A percentile compares a stretch with the other conserved stretches of the same genome.
Conservation (phyloP, 768 basidiomycete species). For the Kwoniella heveanensis region DNA sequence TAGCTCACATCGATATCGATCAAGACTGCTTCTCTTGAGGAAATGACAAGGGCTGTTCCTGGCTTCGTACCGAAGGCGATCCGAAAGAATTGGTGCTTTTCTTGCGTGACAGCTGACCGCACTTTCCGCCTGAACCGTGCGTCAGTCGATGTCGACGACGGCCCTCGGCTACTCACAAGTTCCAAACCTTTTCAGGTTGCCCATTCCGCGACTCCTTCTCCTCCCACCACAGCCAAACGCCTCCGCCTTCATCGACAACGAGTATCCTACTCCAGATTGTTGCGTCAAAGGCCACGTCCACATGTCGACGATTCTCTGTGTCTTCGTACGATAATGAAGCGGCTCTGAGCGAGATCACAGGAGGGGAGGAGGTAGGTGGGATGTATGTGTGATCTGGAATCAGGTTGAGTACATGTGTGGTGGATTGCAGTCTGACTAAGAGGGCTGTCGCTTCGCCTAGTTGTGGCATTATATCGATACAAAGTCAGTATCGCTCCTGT, state of each 20-base stretch:
- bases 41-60: slow-evolving; percentile 38
- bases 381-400: slow-evolving; percentile 31
- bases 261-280: slow-evolving; percentile 28
- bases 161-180: slow-evolving; percentile 15
- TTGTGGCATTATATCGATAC: too few species aligned
- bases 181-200: slow-evolving; percentile 28
- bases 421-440: slow-evolving; percentile 33
- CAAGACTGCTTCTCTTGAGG: slow-evolving; percentile 7
- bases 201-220: slow-evolving; percentile 22
- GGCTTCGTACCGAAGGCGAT: slow-evolving; percentile 35
- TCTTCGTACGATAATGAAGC: slow-evolving; percentile 23
- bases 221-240: slow-evolving; percentile 44
- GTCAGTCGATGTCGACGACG: background rate
- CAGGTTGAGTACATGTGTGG: slow-evolving; percentile 30
- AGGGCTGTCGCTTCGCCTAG: slow-evolving; percentile 35
- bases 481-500: too few species aligned
- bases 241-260: slow-evolving; percentile 43
- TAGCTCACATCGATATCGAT: slow-evolving; percentile 38
- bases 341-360: slow-evolving; percentile 10
- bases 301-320: slow-evolving; percentile 31
- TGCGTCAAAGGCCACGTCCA: slow-evolving; percentile 39
- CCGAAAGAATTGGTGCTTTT: slow-evolving; percentile 32
- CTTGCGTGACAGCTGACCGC: slow-evolving; percentile 5
- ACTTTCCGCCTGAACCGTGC: slow-evolving; percentile 23
- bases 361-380: slow-evolving; percentile 10